Evolutionary conservation across 2,329 filamentous ascomycete genomes (phyloP), one percentile per base, ranked within the genome.

Genomic region (Xylaria sp.): DNA sequence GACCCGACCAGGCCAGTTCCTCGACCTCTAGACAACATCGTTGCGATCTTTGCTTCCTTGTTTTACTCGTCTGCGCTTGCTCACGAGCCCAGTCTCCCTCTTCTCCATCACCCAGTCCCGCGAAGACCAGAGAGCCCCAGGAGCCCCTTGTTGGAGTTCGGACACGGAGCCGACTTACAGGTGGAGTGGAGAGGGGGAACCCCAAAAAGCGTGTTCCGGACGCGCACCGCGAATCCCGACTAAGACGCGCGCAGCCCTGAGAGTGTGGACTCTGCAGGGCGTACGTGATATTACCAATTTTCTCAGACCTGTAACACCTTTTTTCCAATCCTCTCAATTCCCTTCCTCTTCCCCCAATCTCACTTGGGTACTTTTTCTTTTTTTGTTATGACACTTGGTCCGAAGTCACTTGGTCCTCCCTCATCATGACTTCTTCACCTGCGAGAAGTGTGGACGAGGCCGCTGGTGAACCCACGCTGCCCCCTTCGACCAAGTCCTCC

Each of bases 401-500:
- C n/a, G n/a, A n/a, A n/a, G n/a, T n/a, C n/a, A n/a, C 44, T 63
- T 56, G 52, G 52, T 54, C 48, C 41, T 34, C 17, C 20, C 13
- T 46, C 48, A 67, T 49, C 46, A 69, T 69, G 66, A 64, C 52
- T 39, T 65, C 65, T 17, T 65, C 66, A 43, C 64, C 66, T 45
- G 44, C 62, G 42, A 68, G 65, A 58, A 59, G 51, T 45, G 50
- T 61, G 54, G 66, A 65, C 38, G 58, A 60, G 29, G 44, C 48
- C 39, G 46, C 70, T 72, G 48, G 73, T 72, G 56, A 74, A 57
- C 72, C 72, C 22, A 64, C 67, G 39, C 66, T 74, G 34, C 73
- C 72, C 22, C 66, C 66, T 57, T 44, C 61, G 39, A 54, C 48
- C 44, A 40, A 55, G 51, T 60, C 63, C 26, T 24, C 59, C 20